These are phyloP conservation scores for Aquilaria agallochum DNA, from an alignment of 441 rosid genomes.

Conservation along the genomic window DNA sequence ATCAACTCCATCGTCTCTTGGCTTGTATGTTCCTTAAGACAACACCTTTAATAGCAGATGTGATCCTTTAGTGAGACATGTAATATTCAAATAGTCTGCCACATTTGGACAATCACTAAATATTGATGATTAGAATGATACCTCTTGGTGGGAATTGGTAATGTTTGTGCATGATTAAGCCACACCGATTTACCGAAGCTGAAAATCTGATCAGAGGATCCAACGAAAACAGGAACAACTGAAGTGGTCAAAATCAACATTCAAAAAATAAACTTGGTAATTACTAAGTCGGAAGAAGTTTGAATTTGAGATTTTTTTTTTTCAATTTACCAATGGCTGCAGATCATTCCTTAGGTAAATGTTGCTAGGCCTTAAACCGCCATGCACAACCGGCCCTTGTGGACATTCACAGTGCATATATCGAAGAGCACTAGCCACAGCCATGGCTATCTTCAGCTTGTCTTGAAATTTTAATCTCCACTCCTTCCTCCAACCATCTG, in stretches of 20 bases:
- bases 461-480: constrained; percentile 22
- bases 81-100: too few relatives aligned
- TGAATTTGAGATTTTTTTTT: constrained; percentile 10
- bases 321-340: constrained; percentile 26
- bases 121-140: constrained; percentile 5
- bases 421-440: constrained; percentile 27
- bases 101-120: not conserved
- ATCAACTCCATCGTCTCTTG: constrained; percentile 17
- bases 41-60: constrained; percentile 18
- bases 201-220: constrained; percentile 21
- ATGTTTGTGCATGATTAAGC: constrained; percentile 19
- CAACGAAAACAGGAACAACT: not conserved
- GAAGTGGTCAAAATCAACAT: not conserved
- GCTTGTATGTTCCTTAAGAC: constrained; percentile 9
- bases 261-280: not conserved
- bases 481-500: constrained; percentile 15
- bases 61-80: not conserved
- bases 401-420: constrained; percentile 41
- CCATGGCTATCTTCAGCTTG: constrained; percentile 30
- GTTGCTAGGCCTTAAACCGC: constrained; percentile 23
- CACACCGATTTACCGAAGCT: constrained; percentile 33
- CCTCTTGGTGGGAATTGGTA: constrained; percentile 15
- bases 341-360: constrained; percentile 21
- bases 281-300: not conserved
- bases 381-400: constrained; percentile 28